phyloP scores from a whole-genome alignment of 2,329 filamentous ascomycete genomes.

The Periglandula ipomoeae region DNA sequence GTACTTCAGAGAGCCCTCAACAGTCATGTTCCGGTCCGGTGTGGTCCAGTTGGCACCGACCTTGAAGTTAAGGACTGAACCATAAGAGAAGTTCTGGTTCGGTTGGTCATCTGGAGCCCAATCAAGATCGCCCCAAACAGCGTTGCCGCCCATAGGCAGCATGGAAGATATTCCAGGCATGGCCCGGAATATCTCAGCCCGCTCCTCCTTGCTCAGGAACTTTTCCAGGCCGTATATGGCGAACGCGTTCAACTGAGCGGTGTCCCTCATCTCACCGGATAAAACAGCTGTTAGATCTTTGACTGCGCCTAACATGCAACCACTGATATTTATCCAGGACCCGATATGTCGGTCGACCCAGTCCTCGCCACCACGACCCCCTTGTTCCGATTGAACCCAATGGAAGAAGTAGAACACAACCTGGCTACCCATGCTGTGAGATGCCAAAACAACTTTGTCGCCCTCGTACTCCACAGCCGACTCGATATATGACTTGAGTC shows the following conservation, averaged over 20 bases:
- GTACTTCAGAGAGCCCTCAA: conserved; percentile 67
- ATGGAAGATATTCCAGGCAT: conserved; percentile 97
- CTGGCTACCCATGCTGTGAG: conserved; percentile 96
- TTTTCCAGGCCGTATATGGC: conserved; percentile 96
- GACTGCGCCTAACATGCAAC: conserved; percentile 91
- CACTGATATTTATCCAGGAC: conserved; percentile 96
- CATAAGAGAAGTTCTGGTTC: conserved; percentile 64
- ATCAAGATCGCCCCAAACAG: conserved; percentile 84
- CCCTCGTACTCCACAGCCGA: conserved; percentile 62
- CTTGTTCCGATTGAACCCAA: conserved; percentile 69
- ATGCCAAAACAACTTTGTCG: conserved; percentile 76
- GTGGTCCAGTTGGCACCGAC: conserved; percentile 53
- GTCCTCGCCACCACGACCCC: conserved; percentile 69
- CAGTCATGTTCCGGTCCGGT: conserved; percentile 68
- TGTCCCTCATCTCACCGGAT: conserved; percentile 97
- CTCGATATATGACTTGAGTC: conserved; percentile 85
- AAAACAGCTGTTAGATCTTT: conserved; percentile 87
- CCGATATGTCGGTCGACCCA: conserved; percentile 92
- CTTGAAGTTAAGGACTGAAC: conserved; percentile 79
- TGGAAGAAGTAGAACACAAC: conserved; percentile 79
- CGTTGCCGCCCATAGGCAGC: conserved; percentile 87
- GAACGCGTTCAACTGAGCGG: conserved; percentile 90
- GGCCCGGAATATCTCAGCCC: conserved; percentile 86
- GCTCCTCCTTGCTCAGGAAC: conserved; percentile 82
- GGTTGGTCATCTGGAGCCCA: conserved; percentile 83